Conservation (phyloP, 2,329 filamentous ascomycete species). For the Fusarium sp. region DNA sequence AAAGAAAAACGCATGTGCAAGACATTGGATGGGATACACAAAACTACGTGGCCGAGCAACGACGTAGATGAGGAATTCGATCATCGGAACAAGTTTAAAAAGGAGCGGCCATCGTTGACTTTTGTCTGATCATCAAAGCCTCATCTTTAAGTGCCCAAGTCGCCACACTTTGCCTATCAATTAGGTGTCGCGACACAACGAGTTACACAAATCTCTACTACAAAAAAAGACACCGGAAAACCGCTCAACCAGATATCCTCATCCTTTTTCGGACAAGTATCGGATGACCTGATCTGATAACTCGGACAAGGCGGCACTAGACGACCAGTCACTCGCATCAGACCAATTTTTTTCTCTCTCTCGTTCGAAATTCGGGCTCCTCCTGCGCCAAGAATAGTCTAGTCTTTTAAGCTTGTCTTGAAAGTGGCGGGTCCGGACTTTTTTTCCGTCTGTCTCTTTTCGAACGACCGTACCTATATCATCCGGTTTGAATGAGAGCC, state of each 20-base stretch:
- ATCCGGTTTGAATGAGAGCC: conserved; percentile 8
- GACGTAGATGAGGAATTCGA: not conserved
- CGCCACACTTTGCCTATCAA: not conserved
- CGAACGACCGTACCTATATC: conserved; percentile 6
- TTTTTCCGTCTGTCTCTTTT: conserved; percentile 2
- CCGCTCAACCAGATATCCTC: not conserved
- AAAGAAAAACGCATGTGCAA: conserved; percentile 5
- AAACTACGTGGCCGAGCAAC: conserved; percentile 11
- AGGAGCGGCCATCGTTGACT: not conserved
- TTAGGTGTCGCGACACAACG: not conserved
- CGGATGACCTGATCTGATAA: conserved; percentile 29
- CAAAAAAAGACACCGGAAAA: not conserved
- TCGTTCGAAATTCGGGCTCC: not conserved
- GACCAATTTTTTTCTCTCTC: conserved; percentile 1
- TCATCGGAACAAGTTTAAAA: not conserved
- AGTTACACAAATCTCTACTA: not conserved
- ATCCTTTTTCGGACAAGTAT: conserved; percentile 23
- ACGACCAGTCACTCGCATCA: not conserved
- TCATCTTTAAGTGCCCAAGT: conserved; percentile 11
- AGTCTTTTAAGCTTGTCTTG: conserved; percentile 26
- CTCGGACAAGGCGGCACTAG: conserved; percentile 27
- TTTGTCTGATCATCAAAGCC: conserved; percentile 2
- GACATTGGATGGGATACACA: not conserved
- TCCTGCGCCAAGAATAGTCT: conserved; percentile 35
- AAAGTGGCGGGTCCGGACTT: conserved; percentile 23